These are phyloP conservation scores for Cicer judaicum DNA, from an alignment of 306 rosid species.

Conservation along the genomic window DNA sequence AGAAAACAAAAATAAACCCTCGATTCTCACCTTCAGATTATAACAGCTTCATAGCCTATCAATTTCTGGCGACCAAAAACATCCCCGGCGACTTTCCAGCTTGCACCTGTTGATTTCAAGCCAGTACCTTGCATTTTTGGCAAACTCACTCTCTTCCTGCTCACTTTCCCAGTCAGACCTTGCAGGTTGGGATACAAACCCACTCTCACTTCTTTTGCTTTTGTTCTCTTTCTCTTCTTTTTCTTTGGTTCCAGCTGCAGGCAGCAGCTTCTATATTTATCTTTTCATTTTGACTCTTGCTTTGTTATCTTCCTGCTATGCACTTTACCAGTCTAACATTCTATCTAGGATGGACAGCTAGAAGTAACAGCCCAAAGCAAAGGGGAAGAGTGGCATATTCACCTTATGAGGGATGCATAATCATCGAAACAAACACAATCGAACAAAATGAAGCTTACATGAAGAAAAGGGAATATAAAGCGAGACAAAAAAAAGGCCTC, in stretches of 20 bases:
- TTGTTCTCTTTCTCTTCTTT: background rate
- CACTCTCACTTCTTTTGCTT: background rate
- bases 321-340: background rate
- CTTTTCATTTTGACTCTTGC: background rate
- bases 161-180: background rate
- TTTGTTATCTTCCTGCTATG: background rate
- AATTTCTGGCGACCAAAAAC: no score
- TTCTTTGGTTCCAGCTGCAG: background rate
- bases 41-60: no score
- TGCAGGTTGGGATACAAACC: background rate
- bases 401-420: background rate
- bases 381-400: background rate
- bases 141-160: background rate
- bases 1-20: no score
- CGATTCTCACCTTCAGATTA: no score
- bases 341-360: background rate
- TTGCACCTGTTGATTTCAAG: background rate
- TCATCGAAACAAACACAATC: background rate
- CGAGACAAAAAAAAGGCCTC: conserved; percentile 10
- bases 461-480: background rate
- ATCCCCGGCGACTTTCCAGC: no score
- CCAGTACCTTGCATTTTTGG: background rate
- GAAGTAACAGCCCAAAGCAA: background rate
- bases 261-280: background rate
- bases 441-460: conserved; percentile 40